Base-by-base conservation (phyloP, 768 basidiomycete genomes). In the Nidularia sp. region DNA sequence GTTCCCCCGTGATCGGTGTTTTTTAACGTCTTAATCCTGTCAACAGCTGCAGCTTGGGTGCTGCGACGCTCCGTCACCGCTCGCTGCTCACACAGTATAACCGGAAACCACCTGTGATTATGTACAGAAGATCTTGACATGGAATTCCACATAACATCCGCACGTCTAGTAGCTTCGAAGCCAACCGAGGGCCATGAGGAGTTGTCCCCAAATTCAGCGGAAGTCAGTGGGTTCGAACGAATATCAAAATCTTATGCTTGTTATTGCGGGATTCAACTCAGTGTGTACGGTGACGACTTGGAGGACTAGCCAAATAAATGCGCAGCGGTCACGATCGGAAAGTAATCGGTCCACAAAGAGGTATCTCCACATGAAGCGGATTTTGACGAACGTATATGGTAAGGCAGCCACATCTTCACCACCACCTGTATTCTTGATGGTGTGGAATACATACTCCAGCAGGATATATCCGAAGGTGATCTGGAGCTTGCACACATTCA, bases 391-490 rank as follows among this genome's bases (percentile, higher is more conserved):
- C 29, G 13, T 12, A 33, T 13, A 29, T 8, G 34, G 34, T n/a
- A 7, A 48, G 13, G 13, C 13, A 13, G 3, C 34, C 10, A n/a
- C 13, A 34, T 34, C 32, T 8, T 31, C 2, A 12, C 7, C 10
- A 7, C 22, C 32, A 34, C 54, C 41, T 43, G 51, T 52, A 51
- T 62, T 53, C 62, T 60, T 62, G 61, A 56, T 50, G 53, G 57
- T 56, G 50, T 64, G 61, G 56, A 50, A 49, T 25, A 25, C 25
- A 47, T 49, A 32, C 54, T 49, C 33, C 53, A 35, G 41, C 36
- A 54, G 36, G 33, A 43, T 22, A 50, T 48, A 54, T 58, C 52
- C 50, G 34, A 36, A 41, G 53, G 52, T 48, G 53, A 57, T 52
- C 49, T 55, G 48, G 55, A 39, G 29, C 33, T 52, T 25, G 25